A percentile compares a stretch with the other conserved stretches of the same genome.
Evolutionary conservation across 192 early-diverging fungal species (phyloP).

Genomic region (Pilobolus umbonatus): DNA sequence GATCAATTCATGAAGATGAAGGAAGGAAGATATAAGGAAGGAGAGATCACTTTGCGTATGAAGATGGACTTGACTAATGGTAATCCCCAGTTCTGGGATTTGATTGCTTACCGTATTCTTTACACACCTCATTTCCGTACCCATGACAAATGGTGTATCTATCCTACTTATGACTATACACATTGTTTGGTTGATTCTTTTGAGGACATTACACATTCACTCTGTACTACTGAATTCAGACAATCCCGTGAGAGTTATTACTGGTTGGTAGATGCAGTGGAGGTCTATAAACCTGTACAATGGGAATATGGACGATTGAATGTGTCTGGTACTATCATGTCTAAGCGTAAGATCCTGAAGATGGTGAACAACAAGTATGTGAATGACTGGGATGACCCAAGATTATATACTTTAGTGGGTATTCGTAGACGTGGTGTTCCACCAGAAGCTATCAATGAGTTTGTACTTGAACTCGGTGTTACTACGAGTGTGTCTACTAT

Average conservation of each 20-base stretch:
- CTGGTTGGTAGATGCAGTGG: slow-evolving; percentile 97
- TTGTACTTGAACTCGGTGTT: slow-evolving; percentile 92
- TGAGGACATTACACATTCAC: slow-evolving; percentile 99
- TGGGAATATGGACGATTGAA: slow-evolving; percentile 98
- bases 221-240: slow-evolving; percentile 96
- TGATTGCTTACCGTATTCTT: slow-evolving; percentile 94
- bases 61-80: slow-evolving; percentile 99
- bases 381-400: slow-evolving; percentile 91
- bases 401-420: slow-evolving; percentile 92
- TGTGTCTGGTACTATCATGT: slow-evolving; percentile 91
- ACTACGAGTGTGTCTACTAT: slow-evolving; percentile 77
- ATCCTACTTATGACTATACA: slow-evolving; percentile 99
- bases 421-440: slow-evolving; percentile 97
- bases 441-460: slow-evolving; percentile 95
- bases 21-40: slow-evolving; percentile 91
- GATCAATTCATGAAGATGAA: slow-evolving; percentile 98
- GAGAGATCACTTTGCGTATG: slow-evolving; percentile 93
- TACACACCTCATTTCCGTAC: slow-evolving; percentile 92
- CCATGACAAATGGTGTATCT: slow-evolving; percentile 93
- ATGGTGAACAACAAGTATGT: slow-evolving; percentile 80
- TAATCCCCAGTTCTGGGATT: slow-evolving; percentile 99
- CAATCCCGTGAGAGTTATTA: slow-evolving; percentile 96
- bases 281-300: slow-evolving; percentile 99
- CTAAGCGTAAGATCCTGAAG: slow-evolving; percentile 96
- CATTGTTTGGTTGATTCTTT: slow-evolving; percentile 99